Conservation (phyloP, 208 protist species). For the Herpetomonas samuelpessoai region DNA sequence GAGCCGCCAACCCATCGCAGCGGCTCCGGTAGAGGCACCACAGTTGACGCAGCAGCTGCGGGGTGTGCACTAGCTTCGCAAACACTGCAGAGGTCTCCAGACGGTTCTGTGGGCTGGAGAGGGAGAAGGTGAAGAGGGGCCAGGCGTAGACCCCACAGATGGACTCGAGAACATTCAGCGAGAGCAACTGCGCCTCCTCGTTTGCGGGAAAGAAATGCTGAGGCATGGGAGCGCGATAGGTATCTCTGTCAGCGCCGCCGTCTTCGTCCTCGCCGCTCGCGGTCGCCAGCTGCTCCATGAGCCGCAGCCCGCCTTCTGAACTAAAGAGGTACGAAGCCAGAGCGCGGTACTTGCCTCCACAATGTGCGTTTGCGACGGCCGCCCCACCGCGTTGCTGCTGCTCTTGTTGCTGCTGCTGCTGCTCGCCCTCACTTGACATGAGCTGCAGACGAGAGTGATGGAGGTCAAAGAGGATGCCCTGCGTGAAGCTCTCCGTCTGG, state of each 20-base stretch:
- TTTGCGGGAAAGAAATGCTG: slow-evolving; percentile 6
- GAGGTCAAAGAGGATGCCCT: slow-evolving; percentile 40
- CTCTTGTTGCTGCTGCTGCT: slow-evolving; percentile 29
- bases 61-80: slow-evolving; percentile 51
- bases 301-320: slow-evolving; percentile 45
- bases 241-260: too few relatives aligned
- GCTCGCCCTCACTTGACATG: too few relatives aligned
- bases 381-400: too few relatives aligned
- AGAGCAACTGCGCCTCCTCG: neutral
- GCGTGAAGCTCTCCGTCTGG: slow-evolving; percentile 27
- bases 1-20: slow-evolving; percentile 27
- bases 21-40: slow-evolving; percentile 64
- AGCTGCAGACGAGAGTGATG: slow-evolving; percentile 19
- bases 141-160: slow-evolving; percentile 74
- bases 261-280: slow-evolving; percentile 15
- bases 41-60: slow-evolving; percentile 52
- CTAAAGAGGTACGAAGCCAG: slow-evolving; percentile 67
- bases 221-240: too few relatives aligned
- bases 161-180: slow-evolving; percentile 44
- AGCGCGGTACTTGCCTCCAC: slow-evolving; percentile 30
- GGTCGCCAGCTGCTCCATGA: slow-evolving; percentile 39
- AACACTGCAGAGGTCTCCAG: slow-evolving; percentile 60
- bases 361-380: too few relatives aligned
- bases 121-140: slow-evolving; percentile 67
- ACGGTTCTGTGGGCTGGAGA: slow-evolving; percentile 20